Base-by-base conservation (phyloP, 1,284 basidiomycete species). In the Ceratobasidium sp. region DNA sequence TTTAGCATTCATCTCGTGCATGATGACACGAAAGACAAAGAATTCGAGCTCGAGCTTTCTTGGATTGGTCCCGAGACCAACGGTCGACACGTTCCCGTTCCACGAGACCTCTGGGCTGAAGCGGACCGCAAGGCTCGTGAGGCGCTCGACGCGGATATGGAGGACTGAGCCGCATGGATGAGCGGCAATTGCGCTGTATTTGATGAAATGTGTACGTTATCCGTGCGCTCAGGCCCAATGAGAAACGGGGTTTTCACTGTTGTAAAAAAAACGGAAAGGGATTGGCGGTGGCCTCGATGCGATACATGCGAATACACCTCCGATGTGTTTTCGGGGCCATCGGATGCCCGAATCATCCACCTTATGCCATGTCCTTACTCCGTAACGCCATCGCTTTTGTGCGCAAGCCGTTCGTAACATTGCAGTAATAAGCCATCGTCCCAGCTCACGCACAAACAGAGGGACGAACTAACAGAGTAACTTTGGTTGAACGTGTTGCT, bases 31-130 rank as follows among this genome's bases (percentile, higher is more conserved):
- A 98, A 99, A 85, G 97, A 99, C 86, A 98, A 98, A 84, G 94
- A 96, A 74, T 99, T 99, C 82, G 98, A 99, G 85, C 90, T 99
- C 33, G 98, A 99, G 85, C 90, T 99, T 89, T 95, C 96, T 52
- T 99, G 98, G 98, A 91, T 99, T 79, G 92, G 96, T 41, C 89
- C 92, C 38, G 96, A 98, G 86, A 95, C 94, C 30, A 91, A 93
- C 38, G 91, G 91, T 65, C 86, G 92, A 73, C 96, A 99, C 84
- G 87, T 90, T 44, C 88, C 91, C 16, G 95, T 99, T 74, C 97
- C 97, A 44, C 90, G 90, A 78, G 96, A 96, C 59, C 86, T 99
- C 79, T 88, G 93, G 68, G 89, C 91, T 35, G 96, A 97, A 83
- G 98, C 97, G 54, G 94, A 98, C 83, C 88, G 88, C 77, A 94